These are phyloP conservation scores for Yamadazyma ubonensis DNA, from an alignment of 805 yeast genomes.

Conservation along the genomic window DNA sequence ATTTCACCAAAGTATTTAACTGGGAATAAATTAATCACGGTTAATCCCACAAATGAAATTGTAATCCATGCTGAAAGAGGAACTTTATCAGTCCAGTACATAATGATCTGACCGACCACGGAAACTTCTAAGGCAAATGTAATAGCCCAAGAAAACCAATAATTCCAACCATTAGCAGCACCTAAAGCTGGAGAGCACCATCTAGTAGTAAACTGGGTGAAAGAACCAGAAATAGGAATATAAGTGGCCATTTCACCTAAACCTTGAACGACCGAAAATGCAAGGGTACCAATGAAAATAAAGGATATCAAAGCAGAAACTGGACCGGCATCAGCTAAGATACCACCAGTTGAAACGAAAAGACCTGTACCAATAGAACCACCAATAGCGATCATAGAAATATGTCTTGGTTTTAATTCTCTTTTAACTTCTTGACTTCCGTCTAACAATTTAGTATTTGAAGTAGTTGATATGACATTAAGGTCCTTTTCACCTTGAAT, in stretches of 20 bases:
- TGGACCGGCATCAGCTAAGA: slow-evolving; percentile 63
- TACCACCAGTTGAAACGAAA: slow-evolving; percentile 61
- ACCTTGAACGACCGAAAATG: slow-evolving; percentile 65
- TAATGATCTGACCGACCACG: slow-evolving; percentile 63
- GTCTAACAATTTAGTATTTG: slow-evolving; percentile 11
- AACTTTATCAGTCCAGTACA: slow-evolving; percentile 66
- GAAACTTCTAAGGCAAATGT: slow-evolving; percentile 75
- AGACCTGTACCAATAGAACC: slow-evolving; percentile 82
- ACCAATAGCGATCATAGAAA: slow-evolving; percentile 75
- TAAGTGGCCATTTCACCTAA: slow-evolving; percentile 82
- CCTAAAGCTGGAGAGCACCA: slow-evolving; percentile 72
- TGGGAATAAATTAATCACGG: slow-evolving; percentile 58
- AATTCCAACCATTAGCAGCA: slow-evolving; percentile 68
- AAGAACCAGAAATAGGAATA: slow-evolving; percentile 67
- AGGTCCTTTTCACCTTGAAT: slow-evolving; percentile 13
- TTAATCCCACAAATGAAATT: slow-evolving; percentile 59
- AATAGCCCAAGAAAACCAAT: slow-evolving; percentile 77
- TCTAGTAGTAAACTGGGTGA: slow-evolving; percentile 66
- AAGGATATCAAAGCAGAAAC: slow-evolving; percentile 65
- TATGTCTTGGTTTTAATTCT: slow-evolving; percentile 62
- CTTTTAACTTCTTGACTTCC: slow-evolving; percentile 47
- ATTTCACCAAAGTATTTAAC: slow-evolving; percentile 71
- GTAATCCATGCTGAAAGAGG: slow-evolving; percentile 73
- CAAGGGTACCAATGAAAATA: slow-evolving; percentile 63
- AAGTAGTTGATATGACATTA: slow-evolving; percentile 10